phyloP scores from a whole-genome alignment of 768 basidiomycete genomes.

The Termitomyces sp. region DNA sequence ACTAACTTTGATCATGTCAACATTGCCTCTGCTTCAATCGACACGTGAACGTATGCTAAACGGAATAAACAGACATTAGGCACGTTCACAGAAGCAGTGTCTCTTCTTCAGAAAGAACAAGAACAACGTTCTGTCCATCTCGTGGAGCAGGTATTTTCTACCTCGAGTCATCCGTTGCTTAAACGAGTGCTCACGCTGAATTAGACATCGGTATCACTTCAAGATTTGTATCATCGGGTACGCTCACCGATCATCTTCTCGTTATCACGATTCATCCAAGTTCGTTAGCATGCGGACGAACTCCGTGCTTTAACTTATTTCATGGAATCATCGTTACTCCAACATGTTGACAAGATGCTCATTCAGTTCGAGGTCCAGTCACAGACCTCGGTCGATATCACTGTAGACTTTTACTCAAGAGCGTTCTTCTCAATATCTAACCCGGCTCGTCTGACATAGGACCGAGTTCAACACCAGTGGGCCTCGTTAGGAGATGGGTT shows the following conservation, averaged over 20 bases:
- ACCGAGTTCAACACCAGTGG: conserved; percentile 10
- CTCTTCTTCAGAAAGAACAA: conserved; percentile 1
- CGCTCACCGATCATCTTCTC: neutral
- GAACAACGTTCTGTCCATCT: neutral
- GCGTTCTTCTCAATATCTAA: neutral
- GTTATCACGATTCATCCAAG: neutral
- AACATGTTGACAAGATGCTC: conserved; percentile 4
- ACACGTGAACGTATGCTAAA: neutral
- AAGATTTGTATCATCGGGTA: conserved; percentile 7
- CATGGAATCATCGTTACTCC: neutral
- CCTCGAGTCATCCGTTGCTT: neutral
- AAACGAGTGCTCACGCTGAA: neutral
- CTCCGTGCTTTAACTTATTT: neutral
- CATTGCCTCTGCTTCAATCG: neutral
- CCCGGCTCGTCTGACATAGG: neutral
- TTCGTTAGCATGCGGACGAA: conserved; percentile 5
- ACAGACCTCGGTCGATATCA: conserved; percentile 10
- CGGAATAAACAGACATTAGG: conserved; percentile 1
- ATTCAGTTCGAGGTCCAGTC: conserved; percentile 3
- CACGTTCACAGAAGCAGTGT: neutral
- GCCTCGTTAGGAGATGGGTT: conserved; percentile 7
- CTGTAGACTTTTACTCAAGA: neutral
- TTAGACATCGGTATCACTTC: conserved; percentile 5
- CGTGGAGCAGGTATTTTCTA: conserved; percentile 3
- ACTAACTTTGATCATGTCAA: conserved; percentile 2